Percentiles rank a stretch among this genome's conserved stretches.
These are phyloP conservation scores for Quercus parvula DNA, from an alignment of 306 rosid genomes.

Conservation along the genomic window DNA sequence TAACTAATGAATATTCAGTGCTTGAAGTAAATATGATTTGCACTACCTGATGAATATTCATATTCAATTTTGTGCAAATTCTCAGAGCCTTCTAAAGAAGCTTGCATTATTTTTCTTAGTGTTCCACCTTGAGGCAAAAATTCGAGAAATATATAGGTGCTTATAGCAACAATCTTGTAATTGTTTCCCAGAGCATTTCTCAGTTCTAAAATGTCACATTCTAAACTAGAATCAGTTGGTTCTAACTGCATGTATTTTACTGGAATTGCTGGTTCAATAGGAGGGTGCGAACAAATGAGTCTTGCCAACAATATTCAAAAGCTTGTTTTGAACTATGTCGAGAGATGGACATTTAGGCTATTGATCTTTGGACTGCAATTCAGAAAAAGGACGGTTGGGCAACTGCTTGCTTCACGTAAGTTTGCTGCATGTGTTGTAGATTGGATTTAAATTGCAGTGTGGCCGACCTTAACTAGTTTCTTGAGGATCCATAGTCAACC, in stretches of 20 bases:
- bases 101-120: constrained; percentile 56
- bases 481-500: not conserved
- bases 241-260: not conserved
- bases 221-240: not conserved
- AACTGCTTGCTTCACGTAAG: constrained; percentile 60
- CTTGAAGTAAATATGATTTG: not conserved
- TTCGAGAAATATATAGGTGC: constrained; percentile 30
- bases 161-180: not conserved
- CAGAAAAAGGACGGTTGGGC: constrained; percentile 53
- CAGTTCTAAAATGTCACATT: not conserved
- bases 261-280: not conserved
- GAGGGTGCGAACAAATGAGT: constrained; percentile 40
- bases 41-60: not conserved
- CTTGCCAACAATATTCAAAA: constrained; percentile 58
- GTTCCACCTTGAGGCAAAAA: constrained; percentile 58
- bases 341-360: constrained; percentile 49
- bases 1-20: not conserved
- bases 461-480: no score
- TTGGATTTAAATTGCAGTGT: not conserved
- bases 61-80: not conserved
- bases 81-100: constrained; percentile 52
- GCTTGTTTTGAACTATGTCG: constrained; percentile 66
- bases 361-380: constrained; percentile 57
- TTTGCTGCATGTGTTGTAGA: not conserved
- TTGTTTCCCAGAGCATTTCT: not conserved